A percentile compares a stretch with the other conserved stretches of the same genome.
Evolutionary conservation across 73 alveolate species (phyloP).

Genomic region (Chromera velia): DNA sequence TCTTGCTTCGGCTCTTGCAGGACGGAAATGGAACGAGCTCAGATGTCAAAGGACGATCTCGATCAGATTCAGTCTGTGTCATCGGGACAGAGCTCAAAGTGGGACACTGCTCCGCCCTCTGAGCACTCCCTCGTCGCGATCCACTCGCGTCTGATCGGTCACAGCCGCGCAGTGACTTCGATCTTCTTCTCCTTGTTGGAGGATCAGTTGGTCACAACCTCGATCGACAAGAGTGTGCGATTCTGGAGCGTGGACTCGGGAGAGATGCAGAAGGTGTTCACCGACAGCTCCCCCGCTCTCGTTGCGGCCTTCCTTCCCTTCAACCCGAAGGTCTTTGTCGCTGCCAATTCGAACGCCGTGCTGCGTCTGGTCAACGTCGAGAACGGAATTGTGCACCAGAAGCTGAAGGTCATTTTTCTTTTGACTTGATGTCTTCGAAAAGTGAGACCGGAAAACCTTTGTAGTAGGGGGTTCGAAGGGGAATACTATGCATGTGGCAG

Average conservation of each 20-base stretch:
- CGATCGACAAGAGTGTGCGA: background rate
- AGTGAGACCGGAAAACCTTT: background rate
- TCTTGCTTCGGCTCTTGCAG: background rate
- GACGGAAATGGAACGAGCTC: background rate
- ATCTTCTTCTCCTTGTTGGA: background rate
- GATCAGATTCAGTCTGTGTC: too few species aligned
- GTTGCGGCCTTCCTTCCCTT: background rate
- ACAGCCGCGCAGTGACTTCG: background rate
- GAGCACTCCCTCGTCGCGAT: constrained; percentile 18
- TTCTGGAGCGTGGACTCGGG: background rate
- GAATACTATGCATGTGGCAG: background rate
- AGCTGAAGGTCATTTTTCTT: constrained; percentile 42
- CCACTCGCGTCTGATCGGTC: constrained; percentile 4
- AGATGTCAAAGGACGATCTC: too few species aligned
- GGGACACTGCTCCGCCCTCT: background rate
- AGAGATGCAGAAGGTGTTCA: background rate
- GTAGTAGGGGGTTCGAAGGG: background rate
- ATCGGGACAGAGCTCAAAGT: too few species aligned
- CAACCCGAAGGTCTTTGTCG: constrained; percentile 20
- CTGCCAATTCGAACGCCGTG: constrained; percentile 42
- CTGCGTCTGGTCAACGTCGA: constrained; percentile 41
- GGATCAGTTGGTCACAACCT: background rate
- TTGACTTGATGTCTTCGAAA: too few species aligned
- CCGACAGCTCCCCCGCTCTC: background rate
- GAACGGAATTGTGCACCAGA: constrained; percentile 43